phyloP scores from a whole-genome alignment of 2,329 filamentous ascomycete genomes.

The Thielaviopsis cerberus region DNA sequence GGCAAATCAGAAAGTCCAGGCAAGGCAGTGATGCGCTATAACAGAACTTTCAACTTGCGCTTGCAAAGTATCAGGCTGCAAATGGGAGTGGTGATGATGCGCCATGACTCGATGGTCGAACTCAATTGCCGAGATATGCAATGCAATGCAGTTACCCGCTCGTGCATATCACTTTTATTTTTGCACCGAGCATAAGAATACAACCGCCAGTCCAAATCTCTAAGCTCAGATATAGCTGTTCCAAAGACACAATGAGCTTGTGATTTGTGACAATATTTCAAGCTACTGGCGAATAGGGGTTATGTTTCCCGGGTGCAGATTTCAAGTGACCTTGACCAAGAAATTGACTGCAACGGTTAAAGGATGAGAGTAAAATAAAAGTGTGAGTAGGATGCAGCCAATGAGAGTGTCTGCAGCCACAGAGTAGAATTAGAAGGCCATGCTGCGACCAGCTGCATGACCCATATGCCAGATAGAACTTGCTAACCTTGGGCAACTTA shows the following conservation, averaged over 20 bases:
- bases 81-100: not conserved
- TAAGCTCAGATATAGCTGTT: not conserved
- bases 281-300: not conserved
- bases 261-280: not conserved
- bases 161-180: not conserved
- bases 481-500: not conserved
- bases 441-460: not conserved
- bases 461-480: not conserved
- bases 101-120: not conserved
- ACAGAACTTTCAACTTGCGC: not conserved
- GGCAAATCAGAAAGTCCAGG: too few relatives aligned
- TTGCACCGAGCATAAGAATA: not conserved
- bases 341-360: not conserved
- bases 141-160: slow-evolving; percentile 2
- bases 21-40: not conserved
- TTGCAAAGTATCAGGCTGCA: not conserved
- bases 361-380: not conserved
- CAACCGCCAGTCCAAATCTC: not conserved
- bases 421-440: not conserved
- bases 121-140: not conserved
- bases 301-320: too few relatives aligned
- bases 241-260: not conserved
- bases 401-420: not conserved
- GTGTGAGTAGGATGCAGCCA: not conserved
- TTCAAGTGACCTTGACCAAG: not conserved